Percentiles rank a stretch among this genome's conserved stretches.
phyloP scores from a whole-genome alignment of 257 asterid genomes.

The Scutellaria galericulata region DNA sequence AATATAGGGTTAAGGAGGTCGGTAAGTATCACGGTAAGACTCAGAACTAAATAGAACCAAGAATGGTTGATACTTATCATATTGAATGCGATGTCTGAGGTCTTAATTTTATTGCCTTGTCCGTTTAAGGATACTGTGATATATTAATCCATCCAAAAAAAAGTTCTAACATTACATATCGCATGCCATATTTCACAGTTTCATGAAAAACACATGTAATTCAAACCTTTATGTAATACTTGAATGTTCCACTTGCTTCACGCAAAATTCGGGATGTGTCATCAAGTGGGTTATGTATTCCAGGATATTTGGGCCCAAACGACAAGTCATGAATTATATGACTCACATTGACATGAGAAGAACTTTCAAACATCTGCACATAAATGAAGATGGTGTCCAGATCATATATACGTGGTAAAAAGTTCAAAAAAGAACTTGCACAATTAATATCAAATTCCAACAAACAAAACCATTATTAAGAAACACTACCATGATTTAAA shows the following conservation, averaged over 20 bases:
- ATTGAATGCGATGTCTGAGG: not conserved
- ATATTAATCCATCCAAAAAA: conserved; percentile 26
- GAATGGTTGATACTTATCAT: conserved; percentile 17
- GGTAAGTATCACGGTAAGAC: conserved; percentile 1
- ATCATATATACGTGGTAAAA: conserved; percentile 15
- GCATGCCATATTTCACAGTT: conserved; percentile 1
- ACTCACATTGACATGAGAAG: conserved; percentile 94
- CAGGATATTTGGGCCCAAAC: conserved; percentile 98
- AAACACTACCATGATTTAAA: not conserved
- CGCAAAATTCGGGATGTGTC: conserved; percentile 81
- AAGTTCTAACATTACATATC: not conserved
- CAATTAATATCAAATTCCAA: conserved; percentile 12
- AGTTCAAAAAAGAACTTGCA: conserved; percentile 6
- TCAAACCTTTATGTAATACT: conserved; percentile 93
- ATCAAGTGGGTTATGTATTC: conserved; percentile 96
- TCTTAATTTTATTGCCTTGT: not conserved
- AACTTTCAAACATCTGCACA: conserved; percentile 82
- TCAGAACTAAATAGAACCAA: conserved; percentile 15
- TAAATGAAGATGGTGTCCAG: conserved; percentile 30
- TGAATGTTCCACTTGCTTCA: conserved; percentile 93
- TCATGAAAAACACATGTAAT: conserved; percentile 11
- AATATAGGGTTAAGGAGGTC: conserved; percentile 15
- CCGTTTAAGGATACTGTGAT: conserved; percentile 13
- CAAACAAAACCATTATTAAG: not conserved
- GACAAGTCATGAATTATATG: conserved; percentile 92